A percentile compares a stretch with the other conserved stretches of the same genome.
These are phyloP conservation scores for Castanea crenata DNA, from an alignment of 306 rosid species.

Conservation along the genomic window DNA sequence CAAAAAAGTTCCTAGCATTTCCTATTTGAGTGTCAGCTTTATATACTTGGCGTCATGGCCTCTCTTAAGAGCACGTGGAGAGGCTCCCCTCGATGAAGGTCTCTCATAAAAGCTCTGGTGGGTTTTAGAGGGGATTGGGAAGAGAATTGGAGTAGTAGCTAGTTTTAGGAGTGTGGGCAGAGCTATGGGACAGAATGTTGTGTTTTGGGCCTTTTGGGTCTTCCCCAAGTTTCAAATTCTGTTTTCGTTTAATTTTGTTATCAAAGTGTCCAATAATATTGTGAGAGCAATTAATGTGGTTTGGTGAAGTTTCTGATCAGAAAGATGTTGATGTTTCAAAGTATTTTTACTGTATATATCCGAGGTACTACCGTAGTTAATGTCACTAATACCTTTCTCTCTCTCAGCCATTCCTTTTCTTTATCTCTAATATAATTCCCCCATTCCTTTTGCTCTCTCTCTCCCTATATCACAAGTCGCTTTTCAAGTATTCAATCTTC, in stretches of 20 bases:
- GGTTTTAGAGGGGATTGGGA: not conserved
- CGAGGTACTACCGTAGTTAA: constrained; percentile 62
- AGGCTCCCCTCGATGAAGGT: constrained; percentile 7
- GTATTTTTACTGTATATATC: constrained; percentile 61
- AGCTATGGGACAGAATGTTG: constrained; percentile 46
- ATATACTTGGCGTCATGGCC: constrained; percentile 36
- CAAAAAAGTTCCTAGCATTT: constrained; percentile 19
- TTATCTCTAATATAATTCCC: not conserved
- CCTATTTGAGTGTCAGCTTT: constrained; percentile 49
- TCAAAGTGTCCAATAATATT: constrained; percentile 33
- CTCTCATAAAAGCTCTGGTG: constrained; percentile 14
- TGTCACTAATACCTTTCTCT: constrained; percentile 33
- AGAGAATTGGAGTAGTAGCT: not conserved
- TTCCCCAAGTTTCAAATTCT: constrained; percentile 27
- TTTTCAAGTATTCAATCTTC: constrained; percentile 28
- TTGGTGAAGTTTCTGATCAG: constrained; percentile 60
- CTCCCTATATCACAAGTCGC: constrained; percentile 10
- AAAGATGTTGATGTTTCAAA: constrained; percentile 61
- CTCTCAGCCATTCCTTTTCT: constrained; percentile 5
- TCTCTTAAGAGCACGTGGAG: constrained; percentile 29
- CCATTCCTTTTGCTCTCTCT: constrained; percentile 53
- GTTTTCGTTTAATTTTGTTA: constrained; percentile 22
- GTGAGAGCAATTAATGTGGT: constrained; percentile 58
- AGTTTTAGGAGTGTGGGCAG: constrained; percentile 12
- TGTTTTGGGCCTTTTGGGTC: constrained; percentile 23